Evolutionary conservation across 2,329 filamentous ascomycete genomes (phyloP).

Genomic region (Ophiostoma sp.): DNA sequence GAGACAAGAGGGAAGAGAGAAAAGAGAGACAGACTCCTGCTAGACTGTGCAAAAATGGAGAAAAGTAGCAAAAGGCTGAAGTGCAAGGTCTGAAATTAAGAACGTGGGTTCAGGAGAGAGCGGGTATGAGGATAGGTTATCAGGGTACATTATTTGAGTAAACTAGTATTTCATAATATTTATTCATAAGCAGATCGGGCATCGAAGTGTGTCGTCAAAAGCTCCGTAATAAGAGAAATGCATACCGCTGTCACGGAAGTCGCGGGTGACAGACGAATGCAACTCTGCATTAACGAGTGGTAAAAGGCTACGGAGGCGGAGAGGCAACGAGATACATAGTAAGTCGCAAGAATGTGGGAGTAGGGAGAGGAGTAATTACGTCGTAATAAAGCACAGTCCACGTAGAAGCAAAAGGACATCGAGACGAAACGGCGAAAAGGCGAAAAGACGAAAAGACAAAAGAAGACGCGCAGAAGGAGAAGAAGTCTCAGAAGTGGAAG

Average conservation of each 20-base stretch:
- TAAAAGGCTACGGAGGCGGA: no score
- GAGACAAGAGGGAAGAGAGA: no score
- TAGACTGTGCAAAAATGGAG: not conserved
- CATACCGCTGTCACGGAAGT: constrained; percentile 5
- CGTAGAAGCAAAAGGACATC: not conserved
- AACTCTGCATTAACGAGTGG: not conserved
- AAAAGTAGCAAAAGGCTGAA: constrained; percentile 13
- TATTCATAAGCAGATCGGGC: not conserved
- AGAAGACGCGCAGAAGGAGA: not conserved
- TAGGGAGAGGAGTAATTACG: not conserved
- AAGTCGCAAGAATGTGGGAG: not conserved
- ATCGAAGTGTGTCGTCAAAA: not conserved
- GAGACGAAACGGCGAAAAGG: not conserved
- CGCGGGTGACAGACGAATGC: constrained; percentile 10
- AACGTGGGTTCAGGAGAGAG: constrained; percentile 15
- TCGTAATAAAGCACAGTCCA: not conserved
- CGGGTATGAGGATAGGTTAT: not conserved
- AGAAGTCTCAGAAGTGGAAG: not conserved
- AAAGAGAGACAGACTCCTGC: not conserved
- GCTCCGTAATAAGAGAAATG: not conserved
- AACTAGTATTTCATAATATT: not conserved
- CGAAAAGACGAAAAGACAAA: not conserved
- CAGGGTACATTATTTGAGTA: not conserved
- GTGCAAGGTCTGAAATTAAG: constrained; percentile 11
- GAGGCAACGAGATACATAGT: not conserved